Evolutionary conservation across 2,329 filamentous ascomycete species (phyloP), one percentile per base, ranked within the genome.

Genomic region (Harringtonia aguacate): DNA sequence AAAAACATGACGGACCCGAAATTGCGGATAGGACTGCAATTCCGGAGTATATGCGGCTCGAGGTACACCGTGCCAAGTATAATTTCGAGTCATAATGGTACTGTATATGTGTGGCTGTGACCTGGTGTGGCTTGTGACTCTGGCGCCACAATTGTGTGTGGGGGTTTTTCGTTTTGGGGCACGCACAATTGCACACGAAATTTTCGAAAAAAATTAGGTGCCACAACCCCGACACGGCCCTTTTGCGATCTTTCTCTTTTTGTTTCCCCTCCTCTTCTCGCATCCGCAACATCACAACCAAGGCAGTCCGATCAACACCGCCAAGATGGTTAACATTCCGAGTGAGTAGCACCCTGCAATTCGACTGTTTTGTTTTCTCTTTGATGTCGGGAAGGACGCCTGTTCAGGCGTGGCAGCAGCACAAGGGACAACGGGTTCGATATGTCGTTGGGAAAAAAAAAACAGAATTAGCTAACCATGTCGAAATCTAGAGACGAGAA

Each of bases 321-420:
- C 44, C 53, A 61, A 58, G 52, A 61, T 61, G 84, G 84, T 89
- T 70, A 89, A 89, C 82, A 79, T 88, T 71, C 84, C 84, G 61
- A 88, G 51, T 53, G 45, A 50, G 51, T 52, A 44, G 39, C 20
- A 20, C 8, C 27, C 18, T 12, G 20, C n/a, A n/a, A n/a, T n/a
- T n/a, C n/a, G n/a, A n/a, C n/a, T n/a, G n/a, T n/a, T n/a, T n/a
- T n/a, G n/a, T n/a, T n/a, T n/a, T n/a, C n/a, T n/a, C n/a, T n/a
- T n/a, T n/a, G n/a, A n/a, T n/a, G n/a, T n/a, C n/a, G n/a, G n/a
- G n/a, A n/a, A n/a, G n/a, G n/a, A n/a, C n/a, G n/a, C n/a, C n/a
- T n/a, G n/a, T n/a, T n/a, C n/a, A n/a, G n/a, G n/a, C n/a, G n/a
- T n/a, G n/a, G n/a, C n/a, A n/a, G 28, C 28, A 29, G 28, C 28